phyloP scores from a whole-genome alignment of 176 grass and related monocot genomes.

The Otatea glauca region DNA sequence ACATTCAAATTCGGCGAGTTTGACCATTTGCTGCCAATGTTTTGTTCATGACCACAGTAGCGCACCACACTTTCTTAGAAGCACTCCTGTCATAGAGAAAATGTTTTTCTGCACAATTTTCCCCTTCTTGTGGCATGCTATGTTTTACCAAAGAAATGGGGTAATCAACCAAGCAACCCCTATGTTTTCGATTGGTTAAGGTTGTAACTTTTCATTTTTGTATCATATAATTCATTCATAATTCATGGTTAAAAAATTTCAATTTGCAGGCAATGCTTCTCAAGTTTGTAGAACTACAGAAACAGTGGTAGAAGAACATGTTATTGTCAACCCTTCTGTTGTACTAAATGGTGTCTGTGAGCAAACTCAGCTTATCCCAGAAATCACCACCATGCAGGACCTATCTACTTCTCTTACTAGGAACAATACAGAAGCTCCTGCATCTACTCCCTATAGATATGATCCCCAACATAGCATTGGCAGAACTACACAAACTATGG shows the following conservation, averaged over 20 bases:
- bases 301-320: constrained; percentile 26
- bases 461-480: constrained; percentile 30
- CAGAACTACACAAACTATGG: constrained; percentile 25
- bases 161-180: background rate
- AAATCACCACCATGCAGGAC: constrained; percentile 41
- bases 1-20: background rate
- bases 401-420: constrained; percentile 44
- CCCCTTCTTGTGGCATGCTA: background rate
- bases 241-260: background rate
- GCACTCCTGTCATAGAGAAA: background rate
- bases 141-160: background rate
- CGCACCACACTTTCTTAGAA: background rate
- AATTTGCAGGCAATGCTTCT: constrained; percentile 42
- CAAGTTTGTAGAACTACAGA: constrained; percentile 40
- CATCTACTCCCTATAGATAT: constrained; percentile 28
- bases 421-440: constrained; percentile 39
- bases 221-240: constrained; percentile 11
- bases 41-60: background rate
- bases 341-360: constrained; percentile 26
- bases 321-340: constrained; percentile 35
- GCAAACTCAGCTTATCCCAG: constrained; percentile 32
- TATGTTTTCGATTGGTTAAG: constrained; percentile 11
- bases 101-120: background rate
- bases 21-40: background rate
- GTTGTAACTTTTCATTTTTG: background rate